Evolutionary conservation across 2,329 filamentous ascomycete species (phyloP), one percentile per base, ranked within the genome.

Genomic region (Myotisia sp.): DNA sequence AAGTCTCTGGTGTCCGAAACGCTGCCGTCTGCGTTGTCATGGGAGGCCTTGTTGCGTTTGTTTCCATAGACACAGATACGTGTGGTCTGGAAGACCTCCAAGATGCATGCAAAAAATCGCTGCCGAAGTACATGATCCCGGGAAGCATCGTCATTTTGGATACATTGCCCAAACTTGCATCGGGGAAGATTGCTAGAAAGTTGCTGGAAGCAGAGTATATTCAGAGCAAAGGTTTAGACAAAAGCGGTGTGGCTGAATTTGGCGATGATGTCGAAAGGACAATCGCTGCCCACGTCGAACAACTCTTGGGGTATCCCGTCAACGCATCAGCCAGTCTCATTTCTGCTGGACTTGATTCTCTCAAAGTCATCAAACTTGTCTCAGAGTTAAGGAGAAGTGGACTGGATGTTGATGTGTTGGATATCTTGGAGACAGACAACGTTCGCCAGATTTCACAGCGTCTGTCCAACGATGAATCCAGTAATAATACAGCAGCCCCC

Each of bases 111-210:
- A 67, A 65, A 33, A 64, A 67, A 33, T 92, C 84, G 82, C 64
- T 94, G 1, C 83, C 85, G 0, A 64, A 66, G 3, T 90, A 77
- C 50, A 93, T 93, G 86, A 59, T 92, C 1, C 86, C 86, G 0
- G 68, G 70, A 3, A 79, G 92, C 40, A 60, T 92, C 16, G 54
- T 83, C 0, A 48, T 79, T 1, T 58, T 79, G 41, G 44, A 64
- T 1, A 61, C 67, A 6, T 76, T 93, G 37, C 84, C 84, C 1
- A 74, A 77, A 34, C 60, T 93, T 13, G 65, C 84, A 2, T 92
- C 84, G 1, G 86, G 86, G 1, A 94, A 94, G 49, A 67, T 86
- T 9, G 79, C 93, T 47, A 74, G 74, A 33, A 78, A 74, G 45
- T 56, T 54, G 8, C 58, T 93, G 5, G 65, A 74, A 44, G 50